A percentile compares a stretch with the other conserved stretches of the same genome.
phyloP scores from a whole-genome alignment of 768 basidiomycete genomes.

The Macrolepiota dolichaula region DNA sequence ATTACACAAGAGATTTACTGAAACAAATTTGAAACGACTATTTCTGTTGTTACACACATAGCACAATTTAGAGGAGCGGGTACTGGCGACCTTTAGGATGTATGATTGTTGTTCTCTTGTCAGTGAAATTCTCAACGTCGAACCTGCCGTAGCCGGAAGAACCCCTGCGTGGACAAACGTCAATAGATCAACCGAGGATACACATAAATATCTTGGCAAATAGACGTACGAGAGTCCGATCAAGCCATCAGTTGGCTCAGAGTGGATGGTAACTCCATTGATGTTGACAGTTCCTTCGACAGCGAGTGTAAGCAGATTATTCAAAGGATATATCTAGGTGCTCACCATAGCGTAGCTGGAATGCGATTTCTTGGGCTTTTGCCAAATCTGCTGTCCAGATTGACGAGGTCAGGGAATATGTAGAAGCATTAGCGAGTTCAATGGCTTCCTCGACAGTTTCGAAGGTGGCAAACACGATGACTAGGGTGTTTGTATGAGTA shows the following conservation, averaged over 20 bases:
- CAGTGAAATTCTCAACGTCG: conserved; percentile 47
- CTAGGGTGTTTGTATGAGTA: conserved; percentile 19
- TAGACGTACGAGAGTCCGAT: conserved; percentile 44
- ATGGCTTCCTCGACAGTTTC: conserved; percentile 53
- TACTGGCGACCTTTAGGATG: conserved; percentile 33
- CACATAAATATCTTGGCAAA: background rate
- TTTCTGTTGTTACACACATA: background rate
- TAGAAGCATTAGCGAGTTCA: conserved; percentile 49
- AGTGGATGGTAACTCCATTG: conserved; percentile 51
- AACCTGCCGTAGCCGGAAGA: conserved; percentile 51
- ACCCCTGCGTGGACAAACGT: conserved; percentile 25
- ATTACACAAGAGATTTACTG: background rate
- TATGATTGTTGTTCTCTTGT: conserved; percentile 37
- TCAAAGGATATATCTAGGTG: background rate
- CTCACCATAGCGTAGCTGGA: conserved; percentile 44
- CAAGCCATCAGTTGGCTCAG: conserved; percentile 33
- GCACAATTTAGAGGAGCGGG: conserved; percentile 10
- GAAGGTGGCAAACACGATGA: conserved; percentile 40
- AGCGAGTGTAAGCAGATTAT: background rate
- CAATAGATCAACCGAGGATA: background rate
- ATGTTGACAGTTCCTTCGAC: conserved; percentile 46
- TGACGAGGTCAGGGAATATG: conserved; percentile 48
- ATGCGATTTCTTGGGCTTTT: conserved; percentile 41
- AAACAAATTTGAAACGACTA: background rate
- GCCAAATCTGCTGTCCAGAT: conserved; percentile 50